Percentiles rank a stretch among this genome's conserved stretches.
Conservation (phyloP, 2,329 filamentous ascomycete species). For the Diaporthe eres region DNA sequence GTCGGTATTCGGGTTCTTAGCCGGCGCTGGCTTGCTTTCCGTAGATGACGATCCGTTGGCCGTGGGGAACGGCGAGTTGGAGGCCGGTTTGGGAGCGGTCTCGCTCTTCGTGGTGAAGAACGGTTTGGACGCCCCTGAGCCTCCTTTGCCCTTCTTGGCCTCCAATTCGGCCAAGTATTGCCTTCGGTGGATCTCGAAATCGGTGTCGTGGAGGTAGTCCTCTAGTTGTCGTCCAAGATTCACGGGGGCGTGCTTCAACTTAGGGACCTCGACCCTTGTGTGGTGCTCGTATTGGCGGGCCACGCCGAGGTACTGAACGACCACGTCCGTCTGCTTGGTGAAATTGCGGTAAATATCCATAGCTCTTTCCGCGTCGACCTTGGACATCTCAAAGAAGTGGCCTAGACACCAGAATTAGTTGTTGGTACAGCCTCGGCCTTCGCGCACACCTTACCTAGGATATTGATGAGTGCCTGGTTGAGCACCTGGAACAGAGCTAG, state of each 20-base stretch:
- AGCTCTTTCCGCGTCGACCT: conserved; percentile 90
- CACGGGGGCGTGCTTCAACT: conserved; percentile 96
- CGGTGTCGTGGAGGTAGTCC: conserved; percentile 93
- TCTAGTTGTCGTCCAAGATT: conserved; percentile 91
- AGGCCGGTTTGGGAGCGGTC: conserved; percentile 52
- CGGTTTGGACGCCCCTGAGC: conserved; percentile 52
- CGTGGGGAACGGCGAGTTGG: conserved; percentile 59
- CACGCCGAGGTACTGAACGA: conserved; percentile 89
- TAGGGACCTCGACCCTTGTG: conserved; percentile 93
- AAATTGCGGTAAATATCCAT: conserved; percentile 94
- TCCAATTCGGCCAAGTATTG: conserved; percentile 94
- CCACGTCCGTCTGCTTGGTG: conserved; percentile 90
- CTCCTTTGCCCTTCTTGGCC: conserved; percentile 68
- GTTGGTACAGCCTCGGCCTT: neutral
- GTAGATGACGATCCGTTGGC: conserved; percentile 52
- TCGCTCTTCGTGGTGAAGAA: conserved; percentile 55
- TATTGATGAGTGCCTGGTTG: conserved; percentile 97
- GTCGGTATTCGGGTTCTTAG: conserved; percentile 79
- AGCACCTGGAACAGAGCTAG: conserved; percentile 92
- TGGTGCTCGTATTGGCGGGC: conserved; percentile 93
- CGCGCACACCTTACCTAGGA: conserved; percentile 76
- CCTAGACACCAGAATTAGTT: conserved; percentile 65
- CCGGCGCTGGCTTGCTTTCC: conserved; percentile 49
- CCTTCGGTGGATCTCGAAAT: conserved; percentile 93
- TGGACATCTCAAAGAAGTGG: conserved; percentile 98